Percentiles rank a stretch among this genome's conserved stretches.
phyloP scores from a whole-genome alignment of 108 stramenopile species.

The Asterionellopsis glacialis region DNA sequence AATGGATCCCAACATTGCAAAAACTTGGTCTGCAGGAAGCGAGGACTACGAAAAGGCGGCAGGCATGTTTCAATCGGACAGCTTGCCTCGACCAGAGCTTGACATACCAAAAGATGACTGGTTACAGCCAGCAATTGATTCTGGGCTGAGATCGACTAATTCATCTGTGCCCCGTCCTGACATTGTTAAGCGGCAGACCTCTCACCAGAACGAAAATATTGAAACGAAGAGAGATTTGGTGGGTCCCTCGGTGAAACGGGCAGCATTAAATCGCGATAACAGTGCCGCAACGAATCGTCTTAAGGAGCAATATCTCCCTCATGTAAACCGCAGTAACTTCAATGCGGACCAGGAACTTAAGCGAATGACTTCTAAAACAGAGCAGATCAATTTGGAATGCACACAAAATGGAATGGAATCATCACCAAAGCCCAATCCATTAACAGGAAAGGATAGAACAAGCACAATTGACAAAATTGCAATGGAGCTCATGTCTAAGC shows the following conservation, averaged over 20 bases:
- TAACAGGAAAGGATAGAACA: slow-evolving; percentile 10
- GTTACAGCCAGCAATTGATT: neutral
- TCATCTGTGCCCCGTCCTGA: slow-evolving; percentile 42
- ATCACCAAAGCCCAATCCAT: slow-evolving; percentile 15
- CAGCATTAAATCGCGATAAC: slow-evolving; percentile 66
- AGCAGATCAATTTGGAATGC: slow-evolving; percentile 23
- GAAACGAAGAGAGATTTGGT: slow-evolving; percentile 54
- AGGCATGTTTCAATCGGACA: neutral
- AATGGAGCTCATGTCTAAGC: slow-evolving; percentile 36
- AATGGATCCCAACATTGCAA: slow-evolving; percentile 29
- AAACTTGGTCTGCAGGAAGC: slow-evolving; percentile 24
- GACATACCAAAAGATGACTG: neutral
- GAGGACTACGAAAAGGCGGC: slow-evolving; percentile 9
- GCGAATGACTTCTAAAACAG: slow-evolving; percentile 42
- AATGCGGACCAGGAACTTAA: slow-evolving; percentile 50
- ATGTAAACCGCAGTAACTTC: slow-evolving; percentile 15
- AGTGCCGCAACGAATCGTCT: slow-evolving; percentile 63
- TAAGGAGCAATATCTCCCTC: slow-evolving; percentile 53
- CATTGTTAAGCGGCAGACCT: slow-evolving; percentile 78
- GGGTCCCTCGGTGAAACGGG: slow-evolving; percentile 53
- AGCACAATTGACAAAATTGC: slow-evolving; percentile 37
- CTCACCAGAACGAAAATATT: slow-evolving; percentile 65
- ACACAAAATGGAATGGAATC: too few species aligned
- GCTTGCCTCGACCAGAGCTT: too few species aligned
- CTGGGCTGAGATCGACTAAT: neutral